phyloP scores from a whole-genome alignment of 805 yeast species.

The Saitoella complicata region DNA sequence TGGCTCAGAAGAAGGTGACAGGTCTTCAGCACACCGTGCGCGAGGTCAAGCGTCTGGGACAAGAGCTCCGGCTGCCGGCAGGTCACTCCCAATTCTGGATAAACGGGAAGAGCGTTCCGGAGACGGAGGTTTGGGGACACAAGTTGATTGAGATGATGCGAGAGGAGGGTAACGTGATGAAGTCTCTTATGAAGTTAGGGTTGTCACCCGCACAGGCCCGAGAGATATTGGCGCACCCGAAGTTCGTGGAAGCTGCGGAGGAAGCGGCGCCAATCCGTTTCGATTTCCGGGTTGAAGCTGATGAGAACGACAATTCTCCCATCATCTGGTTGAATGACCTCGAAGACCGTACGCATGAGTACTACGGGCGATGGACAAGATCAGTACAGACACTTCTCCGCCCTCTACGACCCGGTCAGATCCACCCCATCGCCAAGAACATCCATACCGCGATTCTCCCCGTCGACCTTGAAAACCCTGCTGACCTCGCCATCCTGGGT shows the following conservation, averaged over 20 bases:
- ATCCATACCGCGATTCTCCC: slow-evolving; percentile 60
- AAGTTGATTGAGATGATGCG: slow-evolving; percentile 39
- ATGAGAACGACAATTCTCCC: slow-evolving; percentile 16
- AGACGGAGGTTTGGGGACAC: too few species aligned
- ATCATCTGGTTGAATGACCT: slow-evolving; percentile 67
- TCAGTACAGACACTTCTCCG: slow-evolving; percentile 33
- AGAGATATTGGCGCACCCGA: slow-evolving; percentile 19
- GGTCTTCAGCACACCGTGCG: too few species aligned
- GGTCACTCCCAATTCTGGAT: too few species aligned
- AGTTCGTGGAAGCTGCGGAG: slow-evolving; percentile 9
- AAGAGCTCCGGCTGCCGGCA: too few species aligned
- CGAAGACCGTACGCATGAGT: slow-evolving; percentile 33
- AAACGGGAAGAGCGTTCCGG: too few species aligned
- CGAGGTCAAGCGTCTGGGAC: too few species aligned
- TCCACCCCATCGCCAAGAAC: slow-evolving; percentile 59
- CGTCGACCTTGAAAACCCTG: slow-evolving; percentile 38
- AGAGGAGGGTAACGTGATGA: slow-evolving; percentile 26
- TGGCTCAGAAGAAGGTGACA: slow-evolving; percentile 19
- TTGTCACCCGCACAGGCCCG: slow-evolving; percentile 22
- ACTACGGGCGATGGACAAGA: slow-evolving; percentile 32
- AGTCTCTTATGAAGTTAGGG: slow-evolving; percentile 20
- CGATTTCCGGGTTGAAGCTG: slow-evolving; percentile 18
- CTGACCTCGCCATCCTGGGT: slow-evolving; percentile 36
- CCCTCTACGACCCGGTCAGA: slow-evolving; percentile 36
- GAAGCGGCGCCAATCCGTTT: slow-evolving; percentile 16